Evolutionary conservation across 1,284 basidiomycete species (phyloP), one percentile per base, ranked within the genome.

Genomic region (Leccinum fallax): DNA sequence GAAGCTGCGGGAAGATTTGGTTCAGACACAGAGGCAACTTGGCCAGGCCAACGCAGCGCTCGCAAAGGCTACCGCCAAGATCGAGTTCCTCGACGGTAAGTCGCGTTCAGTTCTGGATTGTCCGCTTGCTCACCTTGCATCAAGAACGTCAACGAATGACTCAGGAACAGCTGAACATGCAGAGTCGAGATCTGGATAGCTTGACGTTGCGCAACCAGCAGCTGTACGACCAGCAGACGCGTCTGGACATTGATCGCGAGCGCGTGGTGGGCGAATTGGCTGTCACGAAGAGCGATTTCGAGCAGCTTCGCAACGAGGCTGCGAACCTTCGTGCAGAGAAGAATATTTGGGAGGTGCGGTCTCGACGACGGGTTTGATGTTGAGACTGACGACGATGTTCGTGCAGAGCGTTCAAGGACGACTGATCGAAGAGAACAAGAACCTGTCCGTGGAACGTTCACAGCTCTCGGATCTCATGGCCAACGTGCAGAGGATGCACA

Each of bases 251-350:
- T 66, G 87, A 87, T 65, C 87, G 81, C 66, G 81, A 80, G 65
- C 81, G 87, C 57, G 80, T 86, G 53, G 79, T 85, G 11, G 88
- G 92, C 60, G 89, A 92, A 57, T 76, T 92, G 11, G 75, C 84
- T 43, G 75, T 80, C 24, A 80, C 86, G 2, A 85, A 84, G 61
- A 78, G 81, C 36, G 80, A 81, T 13, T 75, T 89, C 30, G 92
- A 95, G 63, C 87, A 90, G 61, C 78, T 94, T 43, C 86, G 93
- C 7, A 94, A 92, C 66, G 95, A 97, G 70, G 85, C 83, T 63
- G 90, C 93, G 1, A 94, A 92, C 69, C 83, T 97, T 34, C 86
- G 90, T 32, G 94, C 94, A 0, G 96, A 98, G 81, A 95, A 94
- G 80, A 90, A 89, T 69, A 91, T 95, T 48, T 94, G 91, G 90